phyloP scores from a whole-genome alignment of 352 stramenopile genomes.

The Pythium brachiatum region DNA sequence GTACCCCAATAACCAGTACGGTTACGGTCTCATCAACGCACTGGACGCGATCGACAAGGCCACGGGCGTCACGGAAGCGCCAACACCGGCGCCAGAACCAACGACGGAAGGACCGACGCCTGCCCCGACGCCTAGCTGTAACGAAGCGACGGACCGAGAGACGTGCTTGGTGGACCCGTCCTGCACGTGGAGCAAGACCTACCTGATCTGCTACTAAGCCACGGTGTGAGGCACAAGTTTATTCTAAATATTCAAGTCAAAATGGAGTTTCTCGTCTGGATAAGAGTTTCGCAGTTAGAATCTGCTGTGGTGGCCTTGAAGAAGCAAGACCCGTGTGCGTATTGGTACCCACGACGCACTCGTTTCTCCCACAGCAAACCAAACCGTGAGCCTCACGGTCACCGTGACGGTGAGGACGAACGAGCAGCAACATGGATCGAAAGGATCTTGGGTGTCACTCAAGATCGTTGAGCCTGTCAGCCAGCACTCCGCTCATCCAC shows the following conservation, averaged over 20 bases:
- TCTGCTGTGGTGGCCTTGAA: too few species aligned
- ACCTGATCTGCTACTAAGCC: not conserved
- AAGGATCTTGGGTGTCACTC: not conserved
- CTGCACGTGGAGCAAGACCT: constrained; percentile 1
- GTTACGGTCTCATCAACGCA: constrained; percentile 26
- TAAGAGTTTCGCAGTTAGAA: too few species aligned
- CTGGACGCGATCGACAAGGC: not conserved
- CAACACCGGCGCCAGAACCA: not conserved
- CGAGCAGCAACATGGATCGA: too few species aligned
- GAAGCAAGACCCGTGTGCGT: too few species aligned
- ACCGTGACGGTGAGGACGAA: too few species aligned
- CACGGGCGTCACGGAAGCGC: not conserved
- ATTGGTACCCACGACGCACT: too few species aligned
- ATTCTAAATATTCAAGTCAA: too few species aligned
- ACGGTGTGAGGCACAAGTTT: too few species aligned
- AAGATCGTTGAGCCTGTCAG: not conserved
- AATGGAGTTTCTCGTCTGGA: too few species aligned
- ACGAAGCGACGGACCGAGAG: not conserved
- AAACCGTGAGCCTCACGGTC: too few species aligned
- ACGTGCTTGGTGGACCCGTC: not conserved
- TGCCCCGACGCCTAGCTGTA: not conserved
- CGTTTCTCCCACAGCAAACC: too few species aligned
- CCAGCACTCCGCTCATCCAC: not conserved
- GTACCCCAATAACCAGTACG: constrained; percentile 31
- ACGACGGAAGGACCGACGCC: not conserved